These are phyloP conservation scores for Globisporangium nunn DNA, from an alignment of 352 stramenopile species.

Conservation along the genomic window DNA sequence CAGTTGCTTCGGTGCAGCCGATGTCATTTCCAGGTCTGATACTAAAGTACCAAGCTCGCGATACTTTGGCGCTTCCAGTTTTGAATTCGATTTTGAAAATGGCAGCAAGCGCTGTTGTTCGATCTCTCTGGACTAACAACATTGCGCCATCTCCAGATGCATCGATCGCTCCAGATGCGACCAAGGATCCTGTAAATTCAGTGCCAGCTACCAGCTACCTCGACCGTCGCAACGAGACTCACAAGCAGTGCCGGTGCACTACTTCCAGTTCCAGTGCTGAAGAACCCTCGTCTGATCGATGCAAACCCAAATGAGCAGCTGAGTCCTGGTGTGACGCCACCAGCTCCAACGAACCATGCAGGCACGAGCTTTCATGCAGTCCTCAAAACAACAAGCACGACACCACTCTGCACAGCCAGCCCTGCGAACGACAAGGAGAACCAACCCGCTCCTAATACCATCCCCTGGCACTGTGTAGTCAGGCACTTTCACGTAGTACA, in stretches of 20 bases:
- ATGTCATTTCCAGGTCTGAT: background rate
- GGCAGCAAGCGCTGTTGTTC: too few relatives aligned
- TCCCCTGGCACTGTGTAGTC: background rate
- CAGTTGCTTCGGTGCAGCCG: slow-evolving; percentile 22
- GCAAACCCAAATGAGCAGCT: background rate
- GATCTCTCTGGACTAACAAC: background rate
- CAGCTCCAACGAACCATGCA: too few relatives aligned
- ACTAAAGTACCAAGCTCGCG: background rate
- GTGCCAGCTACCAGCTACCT: background rate
- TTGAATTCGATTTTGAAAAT: background rate
- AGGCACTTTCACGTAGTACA: slow-evolving; percentile 15
- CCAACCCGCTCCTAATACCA: background rate
- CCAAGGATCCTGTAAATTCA: background rate
- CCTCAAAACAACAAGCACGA: background rate
- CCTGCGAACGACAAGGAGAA: slow-evolving; percentile 16
- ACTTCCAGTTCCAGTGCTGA: background rate
- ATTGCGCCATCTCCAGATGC: too few relatives aligned
- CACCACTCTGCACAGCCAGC: background rate
- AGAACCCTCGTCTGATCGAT: background rate
- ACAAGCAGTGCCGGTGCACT: background rate
- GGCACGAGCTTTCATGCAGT: background rate
- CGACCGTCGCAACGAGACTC: background rate
- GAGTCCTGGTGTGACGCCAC: background rate
- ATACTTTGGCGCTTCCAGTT: too few relatives aligned
- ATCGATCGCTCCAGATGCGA: background rate